A percentile compares a stretch with the other conserved stretches of the same genome.
Evolutionary conservation across 257 asterid genomes (phyloP).

Genomic region (Jaltomata sinuosa): DNA sequence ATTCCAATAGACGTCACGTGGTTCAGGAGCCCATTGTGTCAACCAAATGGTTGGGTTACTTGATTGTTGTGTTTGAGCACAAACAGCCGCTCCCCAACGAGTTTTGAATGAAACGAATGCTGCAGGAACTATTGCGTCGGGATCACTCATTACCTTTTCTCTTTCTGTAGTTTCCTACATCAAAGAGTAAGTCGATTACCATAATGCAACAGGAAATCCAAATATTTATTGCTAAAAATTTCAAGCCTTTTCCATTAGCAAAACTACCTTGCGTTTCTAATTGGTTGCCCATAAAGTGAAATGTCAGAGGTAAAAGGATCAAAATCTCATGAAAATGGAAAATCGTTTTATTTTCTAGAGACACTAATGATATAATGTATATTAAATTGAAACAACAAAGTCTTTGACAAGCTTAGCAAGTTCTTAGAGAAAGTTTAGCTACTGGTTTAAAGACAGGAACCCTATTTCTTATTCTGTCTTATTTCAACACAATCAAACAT

Average conservation of each 20-base stretch:
- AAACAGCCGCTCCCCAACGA: conserved; percentile 91
- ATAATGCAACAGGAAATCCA: not conserved
- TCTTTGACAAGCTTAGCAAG: not conserved
- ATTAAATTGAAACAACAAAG: not conserved
- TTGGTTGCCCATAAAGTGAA: not conserved
- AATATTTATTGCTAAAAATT: not conserved
- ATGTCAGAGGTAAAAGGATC: not conserved
- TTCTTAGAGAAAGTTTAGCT: not conserved
- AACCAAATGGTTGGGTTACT: conserved; percentile 18
- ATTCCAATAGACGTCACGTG: conserved; percentile 19
- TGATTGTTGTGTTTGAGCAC: conserved; percentile 85
- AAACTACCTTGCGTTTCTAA: not conserved
- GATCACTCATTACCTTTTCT: conserved; percentile 57
- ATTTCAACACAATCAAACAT: not conserved
- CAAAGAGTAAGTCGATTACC: not conserved
- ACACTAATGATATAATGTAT: not conserved
- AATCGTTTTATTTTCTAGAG: not conserved
- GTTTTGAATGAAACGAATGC: conserved; percentile 85
- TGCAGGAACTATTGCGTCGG: conserved; percentile 69
- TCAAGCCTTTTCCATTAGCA: not conserved
- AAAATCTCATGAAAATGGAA: not conserved
- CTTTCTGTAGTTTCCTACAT: conserved; percentile 65
- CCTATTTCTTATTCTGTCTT: not conserved
- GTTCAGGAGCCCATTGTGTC: conserved; percentile 18
- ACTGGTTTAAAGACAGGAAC: not conserved